A percentile compares a stretch with the other conserved stretches of the same genome.
Evolutionary conservation across 2,329 filamentous ascomycete genomes (phyloP).

Genomic region (Alternaria gansuensis): DNA sequence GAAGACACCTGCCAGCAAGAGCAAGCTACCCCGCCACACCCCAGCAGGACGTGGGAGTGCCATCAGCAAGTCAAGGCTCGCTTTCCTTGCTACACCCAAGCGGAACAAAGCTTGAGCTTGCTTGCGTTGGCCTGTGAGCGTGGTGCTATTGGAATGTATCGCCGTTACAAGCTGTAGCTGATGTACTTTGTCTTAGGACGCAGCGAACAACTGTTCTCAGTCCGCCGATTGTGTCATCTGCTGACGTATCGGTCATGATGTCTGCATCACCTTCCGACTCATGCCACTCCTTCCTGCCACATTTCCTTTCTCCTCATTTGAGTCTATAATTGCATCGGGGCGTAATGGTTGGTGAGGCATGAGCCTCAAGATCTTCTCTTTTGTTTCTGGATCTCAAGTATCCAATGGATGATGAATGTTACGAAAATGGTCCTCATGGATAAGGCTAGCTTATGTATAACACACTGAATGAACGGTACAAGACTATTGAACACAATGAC

Average conservation of each 20-base stretch:
- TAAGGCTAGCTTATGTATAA: constrained; percentile 30
- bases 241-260: constrained; percentile 21
- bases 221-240: not conserved
- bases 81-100: constrained; percentile 53
- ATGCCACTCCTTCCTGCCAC: constrained; percentile 16
- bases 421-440: constrained; percentile 25
- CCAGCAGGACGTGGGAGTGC: constrained; percentile 41
- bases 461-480: constrained; percentile 24
- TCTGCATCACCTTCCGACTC: constrained; percentile 11
- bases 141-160: not conserved
- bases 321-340: constrained; percentile 21
- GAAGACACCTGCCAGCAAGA: constrained; percentile 43
- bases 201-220: not conserved
- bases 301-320: constrained; percentile 15
- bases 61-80: constrained; percentile 51
- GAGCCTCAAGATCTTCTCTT: constrained; percentile 22
- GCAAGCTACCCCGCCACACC: constrained; percentile 45
- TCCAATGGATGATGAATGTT: constrained; percentile 28
- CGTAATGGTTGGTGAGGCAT: constrained; percentile 18
- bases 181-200: not conserved
- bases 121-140: not conserved
- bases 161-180: not conserved
- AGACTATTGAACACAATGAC: not conserved
- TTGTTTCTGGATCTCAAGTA: constrained; percentile 19
- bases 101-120: constrained; percentile 39